Percentiles rank a stretch among this genome's conserved stretches.
These are phyloP conservation scores for Termitomyces sp. DNA, from an alignment of 1,284 basidiomycete genomes.

Conservation along the genomic window DNA sequence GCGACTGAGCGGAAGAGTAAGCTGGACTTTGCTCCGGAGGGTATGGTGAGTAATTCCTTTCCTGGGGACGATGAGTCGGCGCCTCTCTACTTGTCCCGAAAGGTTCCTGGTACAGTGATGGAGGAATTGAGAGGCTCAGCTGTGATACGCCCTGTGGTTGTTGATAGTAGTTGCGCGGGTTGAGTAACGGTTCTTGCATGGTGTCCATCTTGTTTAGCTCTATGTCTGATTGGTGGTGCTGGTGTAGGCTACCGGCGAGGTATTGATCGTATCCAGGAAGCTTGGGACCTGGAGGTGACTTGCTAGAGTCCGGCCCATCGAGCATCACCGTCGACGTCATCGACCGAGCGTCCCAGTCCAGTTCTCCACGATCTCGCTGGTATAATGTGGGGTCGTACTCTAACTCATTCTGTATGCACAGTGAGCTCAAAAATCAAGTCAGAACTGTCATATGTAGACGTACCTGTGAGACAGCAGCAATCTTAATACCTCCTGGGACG, in stretches of 20 bases:
- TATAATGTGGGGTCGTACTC: conserved; percentile 75
- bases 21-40: conserved; percentile 19
- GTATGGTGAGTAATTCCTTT: conserved; percentile 30
- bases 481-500: conserved; percentile 69
- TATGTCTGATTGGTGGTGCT: conserved; percentile 36
- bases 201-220: conserved; percentile 53
- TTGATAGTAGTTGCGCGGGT: conserved; percentile 25
- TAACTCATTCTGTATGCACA: conserved; percentile 48
- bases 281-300: conserved; percentile 31
- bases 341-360: conserved; percentile 75
- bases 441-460: conserved; percentile 9
- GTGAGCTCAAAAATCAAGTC: not conserved
- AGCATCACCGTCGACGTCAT: conserved; percentile 57
- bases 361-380: conserved; percentile 70
- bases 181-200: conserved; percentile 55
- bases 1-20: conserved; percentile 15
- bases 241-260: conserved; percentile 38
- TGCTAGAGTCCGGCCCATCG: conserved; percentile 35
- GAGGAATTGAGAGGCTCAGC: conserved; percentile 29
- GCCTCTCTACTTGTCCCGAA: conserved; percentile 36
- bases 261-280: conserved; percentile 52
- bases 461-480: conserved; percentile 73
- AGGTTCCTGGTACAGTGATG: conserved; percentile 30
- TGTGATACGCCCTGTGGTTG: conserved; percentile 31
- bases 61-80: conserved; percentile 46